Evolutionary conservation across 192 early-diverging fungal species (phyloP).

Genomic region (Allomyces javanicus): DNA sequence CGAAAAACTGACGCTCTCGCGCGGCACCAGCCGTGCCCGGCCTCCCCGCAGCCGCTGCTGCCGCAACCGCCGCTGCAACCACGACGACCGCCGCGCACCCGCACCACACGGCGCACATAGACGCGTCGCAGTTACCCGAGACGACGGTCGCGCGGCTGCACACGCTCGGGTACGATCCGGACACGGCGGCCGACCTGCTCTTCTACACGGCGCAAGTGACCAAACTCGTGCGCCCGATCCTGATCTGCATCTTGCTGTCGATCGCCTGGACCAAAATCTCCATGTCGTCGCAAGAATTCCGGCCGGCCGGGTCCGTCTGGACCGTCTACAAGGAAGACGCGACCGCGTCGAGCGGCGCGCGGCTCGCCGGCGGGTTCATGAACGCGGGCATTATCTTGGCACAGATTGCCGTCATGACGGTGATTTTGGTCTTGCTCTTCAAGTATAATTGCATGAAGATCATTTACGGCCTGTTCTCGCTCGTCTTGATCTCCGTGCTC

Average conservation of each 20-base stretch:
- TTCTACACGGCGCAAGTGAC: conserved; percentile 4
- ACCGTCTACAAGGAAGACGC: neutral
- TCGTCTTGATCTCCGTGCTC: conserved; percentile 5
- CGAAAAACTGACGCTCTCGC: too few relatives aligned
- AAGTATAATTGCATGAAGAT: conserved; percentile 8
- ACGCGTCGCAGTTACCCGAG: neutral
- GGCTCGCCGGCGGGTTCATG: neutral
- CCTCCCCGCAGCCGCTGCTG: neutral
- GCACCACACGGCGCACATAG: neutral
- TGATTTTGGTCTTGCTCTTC: conserved; percentile 5
- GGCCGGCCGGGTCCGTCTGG: neutral
- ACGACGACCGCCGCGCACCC: neutral
- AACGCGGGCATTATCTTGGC: conserved; percentile 6
- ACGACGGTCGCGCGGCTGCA: neutral
- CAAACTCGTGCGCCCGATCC: conserved; percentile 4
- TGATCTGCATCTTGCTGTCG: conserved; percentile 5
- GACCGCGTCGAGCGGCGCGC: neutral
- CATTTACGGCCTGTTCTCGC: conserved; percentile 5
- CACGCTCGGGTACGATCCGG: neutral
- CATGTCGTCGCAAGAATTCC: neutral
- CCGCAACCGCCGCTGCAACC: neutral
- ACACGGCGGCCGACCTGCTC: neutral
- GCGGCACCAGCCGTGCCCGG: too few relatives aligned
- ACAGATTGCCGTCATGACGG: conserved; percentile 5
- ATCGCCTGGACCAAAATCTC: conserved; percentile 7